These are phyloP conservation scores for Trametes polyzona DNA, from an alignment of 1,284 basidiomycete genomes.

Conservation along the genomic window DNA sequence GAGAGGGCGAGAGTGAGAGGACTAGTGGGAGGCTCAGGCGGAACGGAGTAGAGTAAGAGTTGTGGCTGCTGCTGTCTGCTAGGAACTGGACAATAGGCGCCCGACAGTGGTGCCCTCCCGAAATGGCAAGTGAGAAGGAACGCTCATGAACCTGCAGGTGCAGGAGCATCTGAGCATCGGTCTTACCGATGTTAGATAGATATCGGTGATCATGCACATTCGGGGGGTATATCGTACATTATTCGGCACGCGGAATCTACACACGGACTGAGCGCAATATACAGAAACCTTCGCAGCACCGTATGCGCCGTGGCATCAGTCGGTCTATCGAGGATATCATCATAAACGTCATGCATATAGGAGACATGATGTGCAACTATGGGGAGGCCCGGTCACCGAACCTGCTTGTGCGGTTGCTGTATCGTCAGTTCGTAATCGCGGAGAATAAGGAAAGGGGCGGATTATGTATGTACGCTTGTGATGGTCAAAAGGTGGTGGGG, in stretches of 20 bases:
- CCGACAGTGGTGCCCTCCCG: constrained; percentile 6
- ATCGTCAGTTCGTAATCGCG: constrained; percentile 31
- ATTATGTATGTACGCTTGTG: constrained; percentile 16
- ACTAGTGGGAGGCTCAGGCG: neutral
- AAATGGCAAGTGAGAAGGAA: constrained; percentile 11
- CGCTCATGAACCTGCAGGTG: neutral
- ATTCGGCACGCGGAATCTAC: too few species aligned
- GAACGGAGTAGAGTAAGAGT: neutral
- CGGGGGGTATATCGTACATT: neutral
- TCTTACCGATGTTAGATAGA: neutral
- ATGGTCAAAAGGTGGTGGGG: neutral
- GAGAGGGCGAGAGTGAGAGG: neutral
- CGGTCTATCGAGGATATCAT: constrained; percentile 25
- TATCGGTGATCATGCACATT: neutral
- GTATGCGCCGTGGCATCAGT: neutral
- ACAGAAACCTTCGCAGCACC: too few species aligned
- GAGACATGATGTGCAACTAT: constrained; percentile 27
- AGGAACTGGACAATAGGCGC: too few species aligned
- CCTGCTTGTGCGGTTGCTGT: constrained; percentile 20
- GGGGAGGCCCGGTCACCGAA: constrained; percentile 9
- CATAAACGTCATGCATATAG: constrained; percentile 27
- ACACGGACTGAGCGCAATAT: too few species aligned
- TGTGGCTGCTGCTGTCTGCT: too few species aligned
- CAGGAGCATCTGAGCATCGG: neutral
- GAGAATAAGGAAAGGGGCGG: constrained; percentile 12